These are phyloP conservation scores for Cytospora paraplurivora DNA, from an alignment of 2,329 filamentous ascomycete genomes.

Conservation along the genomic window DNA sequence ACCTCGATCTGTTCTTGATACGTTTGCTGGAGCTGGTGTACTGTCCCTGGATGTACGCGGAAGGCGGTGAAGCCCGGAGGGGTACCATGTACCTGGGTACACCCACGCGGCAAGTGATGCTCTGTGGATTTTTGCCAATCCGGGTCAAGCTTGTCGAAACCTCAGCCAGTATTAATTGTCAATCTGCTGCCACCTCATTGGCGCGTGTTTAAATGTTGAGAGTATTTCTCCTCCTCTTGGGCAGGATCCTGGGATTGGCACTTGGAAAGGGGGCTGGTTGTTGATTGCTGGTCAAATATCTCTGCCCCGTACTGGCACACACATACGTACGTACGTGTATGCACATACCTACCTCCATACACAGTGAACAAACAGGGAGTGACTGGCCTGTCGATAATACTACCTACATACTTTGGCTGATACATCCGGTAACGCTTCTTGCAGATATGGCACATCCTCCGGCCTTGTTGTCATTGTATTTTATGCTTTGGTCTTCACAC, in stretches of 20 bases:
- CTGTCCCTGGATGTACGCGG: neutral
- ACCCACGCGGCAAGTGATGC: neutral
- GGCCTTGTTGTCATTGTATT: neutral
- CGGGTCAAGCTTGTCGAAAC: neutral
- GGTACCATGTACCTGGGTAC: neutral
- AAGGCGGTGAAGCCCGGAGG: neutral
- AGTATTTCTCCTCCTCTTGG: neutral
- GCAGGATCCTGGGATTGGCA: neutral
- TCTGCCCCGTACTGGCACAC: too few species aligned
- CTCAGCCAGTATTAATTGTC: neutral
- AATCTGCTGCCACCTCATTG: neutral
- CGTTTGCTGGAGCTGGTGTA: neutral
- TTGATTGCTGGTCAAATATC: too few species aligned
- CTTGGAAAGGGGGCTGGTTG: neutral
- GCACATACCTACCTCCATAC: too few species aligned
- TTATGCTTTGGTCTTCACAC: neutral
- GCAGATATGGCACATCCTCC: neutral
- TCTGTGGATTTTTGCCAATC: neutral
- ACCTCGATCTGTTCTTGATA: neutral
- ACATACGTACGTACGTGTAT: too few species aligned
- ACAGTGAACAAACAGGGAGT: too few species aligned
- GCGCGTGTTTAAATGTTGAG: neutral
- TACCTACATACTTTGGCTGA: neutral
- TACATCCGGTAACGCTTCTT: neutral
- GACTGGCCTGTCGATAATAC: too few species aligned